phyloP scores from a whole-genome alignment of 2,329 filamentous ascomycete species.

The Aspergillus niger region DNA sequence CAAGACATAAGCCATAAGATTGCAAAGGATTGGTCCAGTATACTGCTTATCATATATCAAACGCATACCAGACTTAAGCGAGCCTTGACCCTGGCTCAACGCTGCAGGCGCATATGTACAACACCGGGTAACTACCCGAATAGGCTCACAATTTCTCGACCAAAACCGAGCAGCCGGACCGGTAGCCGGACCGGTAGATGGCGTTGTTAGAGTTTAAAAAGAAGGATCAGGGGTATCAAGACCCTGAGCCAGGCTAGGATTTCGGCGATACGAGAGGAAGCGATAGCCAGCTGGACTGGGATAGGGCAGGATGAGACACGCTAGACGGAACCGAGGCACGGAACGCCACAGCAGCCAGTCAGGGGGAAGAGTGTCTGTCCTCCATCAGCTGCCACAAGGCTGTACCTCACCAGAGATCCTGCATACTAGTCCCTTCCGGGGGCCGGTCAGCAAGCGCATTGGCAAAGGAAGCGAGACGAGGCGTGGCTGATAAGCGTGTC shows the following conservation, averaged over 20 bases:
- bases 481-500: background rate
- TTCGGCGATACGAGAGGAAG: background rate
- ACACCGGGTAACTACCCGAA: background rate
- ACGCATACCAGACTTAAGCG: background rate
- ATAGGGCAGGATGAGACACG: background rate
- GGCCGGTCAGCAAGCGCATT: background rate
- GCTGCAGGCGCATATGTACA: background rate
- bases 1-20: background rate
- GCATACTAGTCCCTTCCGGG: background rate
- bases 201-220: background rate
- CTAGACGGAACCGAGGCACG: background rate
- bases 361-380: too few relatives aligned
- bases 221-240: constrained; percentile 2
- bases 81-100: background rate
- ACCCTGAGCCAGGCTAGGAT: background rate
- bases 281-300: background rate
- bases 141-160: background rate
- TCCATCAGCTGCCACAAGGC: background rate
- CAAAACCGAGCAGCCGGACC: constrained; percentile 7
- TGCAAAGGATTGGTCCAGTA: background rate
- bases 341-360: background rate
- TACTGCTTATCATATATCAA: background rate
- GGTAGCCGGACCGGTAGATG: constrained; percentile 17
- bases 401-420: background rate
- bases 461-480: background rate